A percentile compares a stretch with the other conserved stretches of the same genome.
phyloP scores from a whole-genome alignment of 352 stramenopile genomes.

The Phytophthora hibernalis region DNA sequence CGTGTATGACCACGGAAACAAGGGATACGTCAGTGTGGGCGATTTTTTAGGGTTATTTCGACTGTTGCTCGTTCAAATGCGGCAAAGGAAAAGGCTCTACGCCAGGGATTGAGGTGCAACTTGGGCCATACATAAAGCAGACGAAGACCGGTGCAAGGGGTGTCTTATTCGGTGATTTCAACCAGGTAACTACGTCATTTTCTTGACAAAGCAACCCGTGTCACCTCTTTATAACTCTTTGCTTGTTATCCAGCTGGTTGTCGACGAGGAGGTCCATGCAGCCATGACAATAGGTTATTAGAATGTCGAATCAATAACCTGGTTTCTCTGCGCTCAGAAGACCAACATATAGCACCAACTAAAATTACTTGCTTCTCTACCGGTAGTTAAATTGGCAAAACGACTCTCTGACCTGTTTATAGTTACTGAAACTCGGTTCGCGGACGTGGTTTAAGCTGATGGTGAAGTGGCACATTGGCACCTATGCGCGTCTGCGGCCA shows the following conservation, averaged over 20 bases:
- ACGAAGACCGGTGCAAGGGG: not conserved
- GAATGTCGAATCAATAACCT: not conserved
- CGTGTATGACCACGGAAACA: slow-evolving; percentile 45
- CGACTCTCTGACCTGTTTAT: slow-evolving; percentile 11
- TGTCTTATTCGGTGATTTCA: slow-evolving; percentile 22
- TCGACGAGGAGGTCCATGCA: slow-evolving; percentile 19
- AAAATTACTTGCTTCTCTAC: slow-evolving; percentile 28
- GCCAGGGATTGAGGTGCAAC: slow-evolving; percentile 14
- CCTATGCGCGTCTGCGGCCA: slow-evolving; percentile 73
- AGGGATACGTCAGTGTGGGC: slow-evolving; percentile 37
- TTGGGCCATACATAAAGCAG: slow-evolving; percentile 21
- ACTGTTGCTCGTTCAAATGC: slow-evolving; percentile 17
- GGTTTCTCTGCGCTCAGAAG: not conserved
- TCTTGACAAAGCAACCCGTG: not conserved
- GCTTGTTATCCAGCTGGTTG: slow-evolving; percentile 17
- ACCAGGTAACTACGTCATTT: slow-evolving; percentile 16
- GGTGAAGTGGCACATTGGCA: slow-evolving; percentile 84
- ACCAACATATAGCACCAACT: slow-evolving; percentile 20
- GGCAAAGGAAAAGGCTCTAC: not conserved
- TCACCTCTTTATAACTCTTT: not conserved
- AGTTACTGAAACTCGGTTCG: not conserved
- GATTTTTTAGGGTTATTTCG: slow-evolving; percentile 41
- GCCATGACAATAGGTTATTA: slow-evolving; percentile 31
- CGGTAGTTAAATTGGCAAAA: slow-evolving; percentile 29
- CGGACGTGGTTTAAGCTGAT: slow-evolving; percentile 26